A percentile compares a stretch with the other conserved stretches of the same genome.
These are phyloP conservation scores for Kwoniella sp. DNA, from an alignment of 768 basidiomycete genomes.

Conservation along the genomic window DNA sequence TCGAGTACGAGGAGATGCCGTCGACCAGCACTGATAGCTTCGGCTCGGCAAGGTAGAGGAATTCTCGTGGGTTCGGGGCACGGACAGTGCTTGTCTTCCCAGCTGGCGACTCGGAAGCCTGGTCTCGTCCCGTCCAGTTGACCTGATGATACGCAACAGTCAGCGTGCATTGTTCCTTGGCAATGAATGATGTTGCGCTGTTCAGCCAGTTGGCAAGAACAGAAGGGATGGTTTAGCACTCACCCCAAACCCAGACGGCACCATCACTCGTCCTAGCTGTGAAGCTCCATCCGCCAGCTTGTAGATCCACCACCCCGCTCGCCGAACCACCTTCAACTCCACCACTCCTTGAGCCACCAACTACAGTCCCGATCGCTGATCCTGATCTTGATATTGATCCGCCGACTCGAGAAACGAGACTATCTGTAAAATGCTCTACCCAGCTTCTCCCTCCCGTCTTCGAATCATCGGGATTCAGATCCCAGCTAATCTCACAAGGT, in stretches of 20 bases:
- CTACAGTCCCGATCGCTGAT: neutral
- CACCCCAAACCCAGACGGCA: constrained; percentile 53
- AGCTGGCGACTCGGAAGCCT: constrained; percentile 24
- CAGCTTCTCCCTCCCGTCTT: constrained; percentile 5
- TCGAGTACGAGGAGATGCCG: constrained; percentile 50
- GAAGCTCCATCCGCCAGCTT: constrained; percentile 51
- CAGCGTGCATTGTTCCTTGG: neutral
- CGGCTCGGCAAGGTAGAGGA: constrained; percentile 41
- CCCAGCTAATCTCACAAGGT: constrained; percentile 34
- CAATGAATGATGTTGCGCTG: neutral
- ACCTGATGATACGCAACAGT: constrained; percentile 15
- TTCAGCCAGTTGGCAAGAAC: neutral
- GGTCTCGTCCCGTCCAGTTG: constrained; percentile 39
- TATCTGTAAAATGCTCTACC: constrained; percentile 21
- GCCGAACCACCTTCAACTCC: neutral
- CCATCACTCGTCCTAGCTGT: constrained; percentile 45
- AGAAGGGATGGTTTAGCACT: constrained; percentile 1
- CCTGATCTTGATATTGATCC: neutral
- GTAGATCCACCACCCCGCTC: constrained; percentile 42
- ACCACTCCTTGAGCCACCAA: neutral
- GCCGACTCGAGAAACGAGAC: neutral
- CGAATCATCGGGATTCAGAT: neutral
- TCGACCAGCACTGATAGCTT: constrained; percentile 37
- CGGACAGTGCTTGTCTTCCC: constrained; percentile 35
- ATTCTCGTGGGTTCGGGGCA: constrained; percentile 39